Conservation (phyloP, 768 basidiomycete genomes). For the Termitomyces sp. region DNA sequence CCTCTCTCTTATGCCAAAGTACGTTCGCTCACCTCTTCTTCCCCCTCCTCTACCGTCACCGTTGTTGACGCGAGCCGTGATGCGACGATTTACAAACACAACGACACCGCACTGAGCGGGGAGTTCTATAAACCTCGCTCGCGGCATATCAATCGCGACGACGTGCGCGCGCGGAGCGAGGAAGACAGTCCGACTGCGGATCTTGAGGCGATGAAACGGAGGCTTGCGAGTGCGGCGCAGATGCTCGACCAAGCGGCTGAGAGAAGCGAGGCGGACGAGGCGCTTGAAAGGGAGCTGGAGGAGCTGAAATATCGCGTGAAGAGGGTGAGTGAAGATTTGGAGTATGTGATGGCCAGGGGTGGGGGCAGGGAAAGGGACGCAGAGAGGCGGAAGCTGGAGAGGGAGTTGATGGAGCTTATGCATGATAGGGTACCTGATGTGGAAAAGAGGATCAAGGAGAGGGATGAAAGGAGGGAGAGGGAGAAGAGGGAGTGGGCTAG, state of each 20-base stretch:
- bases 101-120: constrained; percentile 40
- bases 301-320: constrained; percentile 82
- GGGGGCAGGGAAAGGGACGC: constrained; percentile 69
- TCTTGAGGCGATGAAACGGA: constrained; percentile 81
- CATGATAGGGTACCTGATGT: constrained; percentile 91
- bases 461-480: constrained; percentile 69
- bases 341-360: constrained; percentile 65
- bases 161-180: constrained; percentile 71
- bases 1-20: constrained; percentile 56
- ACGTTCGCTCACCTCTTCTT: constrained; percentile 48
- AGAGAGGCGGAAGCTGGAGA: constrained; percentile 79
- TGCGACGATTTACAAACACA: constrained; percentile 89
- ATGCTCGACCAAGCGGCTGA: constrained; percentile 72
- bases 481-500: constrained; percentile 76
- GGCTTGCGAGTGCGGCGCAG: constrained; percentile 70
- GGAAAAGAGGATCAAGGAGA: constrained; percentile 74
- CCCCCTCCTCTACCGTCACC: constrained; percentile 25
- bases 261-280: constrained; percentile 81
- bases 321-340: constrained; percentile 86
- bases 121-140: constrained; percentile 75
- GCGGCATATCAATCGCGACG: constrained; percentile 80
- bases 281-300: constrained; percentile 83
- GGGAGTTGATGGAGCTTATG: constrained; percentile 79
- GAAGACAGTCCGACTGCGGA: constrained; percentile 59
- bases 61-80: constrained; percentile 62